Base-by-base conservation (phyloP, 179 eudicot species). In the Patellifolia procumbens region DNA sequence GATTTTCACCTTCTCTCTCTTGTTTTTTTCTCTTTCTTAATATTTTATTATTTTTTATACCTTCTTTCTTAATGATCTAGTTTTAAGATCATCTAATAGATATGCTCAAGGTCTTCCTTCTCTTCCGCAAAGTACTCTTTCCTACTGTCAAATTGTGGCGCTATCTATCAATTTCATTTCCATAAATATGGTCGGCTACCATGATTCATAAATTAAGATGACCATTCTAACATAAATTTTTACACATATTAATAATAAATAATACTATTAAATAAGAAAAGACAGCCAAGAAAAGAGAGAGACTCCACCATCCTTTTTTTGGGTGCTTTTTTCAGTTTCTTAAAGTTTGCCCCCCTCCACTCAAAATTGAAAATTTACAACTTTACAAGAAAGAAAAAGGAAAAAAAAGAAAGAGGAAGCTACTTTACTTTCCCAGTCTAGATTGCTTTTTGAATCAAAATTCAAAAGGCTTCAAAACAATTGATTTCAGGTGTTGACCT, bases 401-500 rank as follows among this genome's bases (percentile, higher is more conserved):
- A 32, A 34, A 29, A 31, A 20, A 20, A 17, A 52, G 5, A 70
- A 32, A 8, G 73, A 6, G 29, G 17, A 58, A 46, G 9, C 52
- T 46, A 73, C 75, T 72, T 37, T 55, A 20, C 16, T 62, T 69
- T 46, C 67, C 37, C 37, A 39, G 31, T 58, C 45, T 35, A n/a
- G 19, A 24, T 17, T 49, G 2, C 4, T 15, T 26, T 48, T 48
- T 26, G 31, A 32, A 32, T 72, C 17, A 3, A 4, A 39, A 55
- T 73, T 10, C 15, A 24, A 59, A 24, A 26, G 26, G n/a, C n/a
- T 12, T 28, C 4, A 53, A 59, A 59, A 59, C 32, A 59, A 0
- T 7, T 59, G 64, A 26, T 64, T 39, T 51, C 68, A 73, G 55
- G 65, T 73, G 68, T 70, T 71, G 46, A 26, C 60, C 52, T 73